Percentiles rank a stretch among this genome's conserved stretches.
phyloP scores from a whole-genome alignment of 331 rosid species.

The Spiraea crenata region DNA sequence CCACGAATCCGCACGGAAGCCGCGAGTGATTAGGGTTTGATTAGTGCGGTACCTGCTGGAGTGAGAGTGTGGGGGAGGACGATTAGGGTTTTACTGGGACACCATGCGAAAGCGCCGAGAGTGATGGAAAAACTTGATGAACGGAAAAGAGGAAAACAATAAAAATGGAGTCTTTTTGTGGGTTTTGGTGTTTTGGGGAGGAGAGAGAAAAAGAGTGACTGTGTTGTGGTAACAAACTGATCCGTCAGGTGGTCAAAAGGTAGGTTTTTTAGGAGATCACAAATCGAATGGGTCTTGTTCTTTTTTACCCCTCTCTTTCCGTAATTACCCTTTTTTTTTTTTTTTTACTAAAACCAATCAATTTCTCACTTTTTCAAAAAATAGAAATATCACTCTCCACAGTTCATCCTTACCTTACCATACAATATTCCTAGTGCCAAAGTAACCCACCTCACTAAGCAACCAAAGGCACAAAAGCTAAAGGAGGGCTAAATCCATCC shows the following conservation, averaged over 20 bases:
- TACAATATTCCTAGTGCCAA: neutral
- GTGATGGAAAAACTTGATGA: constrained; percentile 9
- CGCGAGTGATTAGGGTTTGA: constrained; percentile 9
- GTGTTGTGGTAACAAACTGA: constrained; percentile 41
- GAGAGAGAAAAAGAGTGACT: neutral
- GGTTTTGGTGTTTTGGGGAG: neutral
- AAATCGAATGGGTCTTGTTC: constrained; percentile 37
- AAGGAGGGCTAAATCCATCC: neutral
- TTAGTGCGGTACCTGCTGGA: constrained; percentile 32
- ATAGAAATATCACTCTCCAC: neutral
- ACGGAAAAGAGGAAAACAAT: neutral
- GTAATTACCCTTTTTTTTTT: neutral
- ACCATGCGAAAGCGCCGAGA: constrained; percentile 39
- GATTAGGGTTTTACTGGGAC: constrained; percentile 61
- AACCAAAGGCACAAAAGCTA: neutral
- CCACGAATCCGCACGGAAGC: too few species aligned
- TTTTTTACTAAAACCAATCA: neutral
- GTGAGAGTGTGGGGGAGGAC: constrained; percentile 26
- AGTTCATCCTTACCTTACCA: too few species aligned
- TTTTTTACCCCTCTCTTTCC: neutral
- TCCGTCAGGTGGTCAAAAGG: constrained; percentile 53
- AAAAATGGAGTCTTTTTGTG: neutral
- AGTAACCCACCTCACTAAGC: constrained; percentile 7
- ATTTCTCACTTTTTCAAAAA: too few species aligned
- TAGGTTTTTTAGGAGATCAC: constrained; percentile 69